Base-by-base conservation (phyloP, 768 basidiomycete genomes). In the Mycena floridula region DNA sequence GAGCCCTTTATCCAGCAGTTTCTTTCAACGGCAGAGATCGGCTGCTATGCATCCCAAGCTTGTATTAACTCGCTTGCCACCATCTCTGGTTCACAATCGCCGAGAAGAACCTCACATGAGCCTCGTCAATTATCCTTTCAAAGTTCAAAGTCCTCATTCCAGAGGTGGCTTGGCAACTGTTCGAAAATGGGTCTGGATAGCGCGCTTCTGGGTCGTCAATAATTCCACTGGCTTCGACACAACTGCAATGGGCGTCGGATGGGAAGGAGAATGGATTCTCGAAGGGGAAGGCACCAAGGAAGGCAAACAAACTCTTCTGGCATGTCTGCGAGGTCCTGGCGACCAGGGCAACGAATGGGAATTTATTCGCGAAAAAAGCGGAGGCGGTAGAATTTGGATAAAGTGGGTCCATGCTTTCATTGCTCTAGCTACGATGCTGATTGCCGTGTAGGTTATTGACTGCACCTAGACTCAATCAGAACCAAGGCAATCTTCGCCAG, bases 211-310 rank as follows among this genome's bases (percentile, higher is more conserved):
- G 38, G 22, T 15, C 13, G 16, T 43, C 37, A 18, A 20, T 30
- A 22, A 43, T 37, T 24, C 28, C 8, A 37, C n/a, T 20, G 3
- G 21, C 6, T n/a, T n/a, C n/a, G 40, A 40, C 16, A 18, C 25
- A 20, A n/a, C 18, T 2, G 45, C 38, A 28, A 63, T 83, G 20
- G 81, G 83, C 11, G 74, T 76, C n/a, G 82, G 80, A 5, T 85
- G 88, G 81, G 66, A 72, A 25, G 82, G 82, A 7, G 83, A 89
- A 50, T 89, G 88, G 86, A 65, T 86, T 12, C 66, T 89, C n/a
- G 84, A 89, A 60, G 81, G 77, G 1, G 84, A 86, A 43, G 88
- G 86, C 1, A 89, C 86, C 15, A 67, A 62, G 25, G 85, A 86
- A 56, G 84, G 82, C 5, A 67, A 74, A 37, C 68, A 76, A 56